A percentile compares a stretch with the other conserved stretches of the same genome.
Evolutionary conservation across 2,329 filamentous ascomycete genomes (phyloP).

Genomic region (Ophiostoma piceae): DNA sequence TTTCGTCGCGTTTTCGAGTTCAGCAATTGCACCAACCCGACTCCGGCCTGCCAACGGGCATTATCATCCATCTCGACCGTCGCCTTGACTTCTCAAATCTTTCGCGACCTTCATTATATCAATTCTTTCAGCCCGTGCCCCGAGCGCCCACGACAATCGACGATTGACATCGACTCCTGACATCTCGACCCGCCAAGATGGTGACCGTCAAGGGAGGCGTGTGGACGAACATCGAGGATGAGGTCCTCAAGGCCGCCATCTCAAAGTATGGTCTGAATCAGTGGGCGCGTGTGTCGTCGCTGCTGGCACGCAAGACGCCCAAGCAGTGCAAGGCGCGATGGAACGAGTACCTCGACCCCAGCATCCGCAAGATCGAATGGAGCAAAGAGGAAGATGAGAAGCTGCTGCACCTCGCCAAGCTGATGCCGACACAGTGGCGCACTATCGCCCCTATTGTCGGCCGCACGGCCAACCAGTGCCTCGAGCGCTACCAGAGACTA

Average conservation of each 20-base stretch:
- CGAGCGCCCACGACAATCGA: too few relatives aligned
- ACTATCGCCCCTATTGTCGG: conserved; percentile 97
- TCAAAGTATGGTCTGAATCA: conserved; percentile 95
- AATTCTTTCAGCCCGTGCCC: too few relatives aligned
- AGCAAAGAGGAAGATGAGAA: conserved; percentile 98
- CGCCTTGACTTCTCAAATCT: background rate
- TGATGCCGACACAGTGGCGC: conserved; percentile 99
- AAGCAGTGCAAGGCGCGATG: conserved; percentile 99
- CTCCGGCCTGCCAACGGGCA: background rate
- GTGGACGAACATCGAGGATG: conserved; percentile 78
- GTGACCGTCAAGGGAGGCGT: conserved; percentile 70
- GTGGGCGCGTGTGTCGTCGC: conserved; percentile 96
- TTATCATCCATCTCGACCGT: background rate
- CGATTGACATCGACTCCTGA: background rate
- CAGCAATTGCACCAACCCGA: background rate
- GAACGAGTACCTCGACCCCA: conserved; percentile 96
- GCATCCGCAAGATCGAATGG: conserved; percentile 98
- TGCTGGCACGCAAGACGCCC: conserved; percentile 92
- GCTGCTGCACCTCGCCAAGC: conserved; percentile 88
- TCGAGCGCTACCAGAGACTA: conserved; percentile 94
- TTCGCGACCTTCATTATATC: background rate
- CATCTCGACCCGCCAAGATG: conserved; percentile 41
- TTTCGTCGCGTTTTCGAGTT: conserved; percentile 14
- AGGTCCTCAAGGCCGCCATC: conserved; percentile 92
- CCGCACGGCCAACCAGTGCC: conserved; percentile 90